Evolutionary conservation across 805 yeast species (phyloP).

Genomic region (Hanseniaspora occidentalis): DNA sequence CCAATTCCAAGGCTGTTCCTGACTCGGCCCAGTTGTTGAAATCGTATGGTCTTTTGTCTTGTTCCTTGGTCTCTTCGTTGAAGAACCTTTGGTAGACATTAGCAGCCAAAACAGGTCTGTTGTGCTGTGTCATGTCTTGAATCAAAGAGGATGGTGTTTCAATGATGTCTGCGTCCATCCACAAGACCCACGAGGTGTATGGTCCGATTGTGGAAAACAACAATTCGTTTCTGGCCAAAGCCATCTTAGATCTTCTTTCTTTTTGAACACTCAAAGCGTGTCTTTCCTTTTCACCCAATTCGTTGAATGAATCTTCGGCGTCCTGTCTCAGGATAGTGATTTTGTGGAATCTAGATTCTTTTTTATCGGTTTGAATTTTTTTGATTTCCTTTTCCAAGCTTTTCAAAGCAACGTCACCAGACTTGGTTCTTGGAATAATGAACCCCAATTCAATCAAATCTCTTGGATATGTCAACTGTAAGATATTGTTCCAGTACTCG

Average conservation of each 20-base stretch:
- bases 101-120: slow-evolving; percentile 81
- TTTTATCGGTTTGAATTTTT: slow-evolving; percentile 49
- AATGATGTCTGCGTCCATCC: slow-evolving; percentile 92
- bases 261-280: slow-evolving; percentile 83
- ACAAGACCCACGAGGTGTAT: slow-evolving; percentile 84
- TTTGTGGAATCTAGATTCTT: slow-evolving; percentile 59
- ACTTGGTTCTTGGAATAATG: slow-evolving; percentile 69
- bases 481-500: slow-evolving; percentile 78
- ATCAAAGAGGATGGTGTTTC: slow-evolving; percentile 77
- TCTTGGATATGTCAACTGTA: slow-evolving; percentile 70
- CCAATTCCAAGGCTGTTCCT: slow-evolving; percentile 69
- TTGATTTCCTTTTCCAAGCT: slow-evolving; percentile 67
- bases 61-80: slow-evolving; percentile 43
- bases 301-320: slow-evolving; percentile 43
- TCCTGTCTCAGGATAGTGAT: slow-evolving; percentile 89
- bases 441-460: slow-evolving; percentile 79
- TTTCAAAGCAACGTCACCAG: slow-evolving; percentile 71
- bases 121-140: slow-evolving; percentile 76
- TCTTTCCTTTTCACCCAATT: slow-evolving; percentile 76
- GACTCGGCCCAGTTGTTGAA: slow-evolving; percentile 91
- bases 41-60: slow-evolving; percentile 76
- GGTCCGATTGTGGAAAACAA: slow-evolving; percentile 83
- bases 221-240: slow-evolving; percentile 84
- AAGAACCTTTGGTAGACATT: slow-evolving; percentile 81
- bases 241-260: slow-evolving; percentile 82